phyloP scores from a whole-genome alignment of 2,329 filamentous ascomycete genomes.

The Penicillium janthinellum region DNA sequence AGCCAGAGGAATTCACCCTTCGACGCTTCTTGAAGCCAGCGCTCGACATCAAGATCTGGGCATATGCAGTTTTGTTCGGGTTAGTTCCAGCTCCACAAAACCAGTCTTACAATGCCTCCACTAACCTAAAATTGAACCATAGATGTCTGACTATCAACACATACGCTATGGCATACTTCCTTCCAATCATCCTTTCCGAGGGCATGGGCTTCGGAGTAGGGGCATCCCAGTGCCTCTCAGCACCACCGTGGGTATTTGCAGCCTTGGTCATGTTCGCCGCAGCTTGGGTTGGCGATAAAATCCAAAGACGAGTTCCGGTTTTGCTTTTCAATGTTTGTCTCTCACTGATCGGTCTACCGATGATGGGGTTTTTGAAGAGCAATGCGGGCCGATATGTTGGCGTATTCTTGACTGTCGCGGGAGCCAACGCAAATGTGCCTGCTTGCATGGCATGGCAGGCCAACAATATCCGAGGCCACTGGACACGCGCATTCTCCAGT shows the following conservation, averaged over 20 bases:
- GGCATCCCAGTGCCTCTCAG: constrained; percentile 68
- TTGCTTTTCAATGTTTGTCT: constrained; percentile 68
- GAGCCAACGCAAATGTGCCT: constrained; percentile 76
- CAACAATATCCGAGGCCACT: constrained; percentile 24
- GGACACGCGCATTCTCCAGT: constrained; percentile 21
- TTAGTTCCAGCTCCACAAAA: constrained; percentile 43
- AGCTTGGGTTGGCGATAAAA: constrained; percentile 68
- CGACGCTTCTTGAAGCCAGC: constrained; percentile 51
- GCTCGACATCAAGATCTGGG: constrained; percentile 58
- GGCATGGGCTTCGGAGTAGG: constrained; percentile 66
- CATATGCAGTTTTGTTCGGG: constrained; percentile 55
- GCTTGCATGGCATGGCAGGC: constrained; percentile 57
- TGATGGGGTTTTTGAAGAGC: constrained; percentile 68
- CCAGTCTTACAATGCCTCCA: no score
- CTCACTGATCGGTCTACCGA: constrained; percentile 68
- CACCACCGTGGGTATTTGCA: constrained; percentile 68
- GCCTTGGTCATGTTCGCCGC: constrained; percentile 63
- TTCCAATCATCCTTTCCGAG: constrained; percentile 69
- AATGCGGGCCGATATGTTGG: constrained; percentile 69
- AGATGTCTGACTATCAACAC: constrained; percentile 67
- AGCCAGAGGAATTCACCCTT: constrained; percentile 50
- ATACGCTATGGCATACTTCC: constrained; percentile 76
- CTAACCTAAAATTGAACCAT: neutral
- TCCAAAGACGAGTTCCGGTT: constrained; percentile 65
- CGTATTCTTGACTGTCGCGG: constrained; percentile 72